These are phyloP conservation scores for Emydomyces testavorans DNA, from an alignment of 2,329 filamentous ascomycete genomes.

Conservation along the genomic window DNA sequence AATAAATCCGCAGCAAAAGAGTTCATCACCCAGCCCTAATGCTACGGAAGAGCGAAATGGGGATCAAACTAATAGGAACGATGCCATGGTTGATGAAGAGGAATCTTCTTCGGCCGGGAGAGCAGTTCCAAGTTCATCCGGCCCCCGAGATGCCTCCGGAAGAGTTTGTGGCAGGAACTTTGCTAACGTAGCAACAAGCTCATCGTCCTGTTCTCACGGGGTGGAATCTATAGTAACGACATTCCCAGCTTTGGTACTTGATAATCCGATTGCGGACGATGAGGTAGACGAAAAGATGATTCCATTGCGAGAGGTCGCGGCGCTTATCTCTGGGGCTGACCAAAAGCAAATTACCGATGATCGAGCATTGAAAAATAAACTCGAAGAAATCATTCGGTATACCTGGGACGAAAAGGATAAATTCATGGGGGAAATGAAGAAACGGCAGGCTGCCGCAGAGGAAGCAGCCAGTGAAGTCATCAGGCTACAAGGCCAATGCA, in stretches of 20 bases:
- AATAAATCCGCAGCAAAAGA: no score
- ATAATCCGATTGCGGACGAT: background rate
- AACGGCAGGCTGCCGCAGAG: background rate
- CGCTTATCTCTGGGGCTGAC: background rate
- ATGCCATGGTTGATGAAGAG: no score
- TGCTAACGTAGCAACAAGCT: no score
- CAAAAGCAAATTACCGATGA: slow-evolving; percentile 6
- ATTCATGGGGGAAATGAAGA: background rate
- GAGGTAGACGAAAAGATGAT: background rate
- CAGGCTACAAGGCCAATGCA: background rate
- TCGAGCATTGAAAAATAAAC: slow-evolving; percentile 1
- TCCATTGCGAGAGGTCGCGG: background rate
- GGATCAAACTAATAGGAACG: no score
- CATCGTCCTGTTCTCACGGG: no score
- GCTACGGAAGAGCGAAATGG: no score
- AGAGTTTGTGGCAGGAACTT: no score
- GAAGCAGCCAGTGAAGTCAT: background rate
- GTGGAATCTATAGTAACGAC: no score
- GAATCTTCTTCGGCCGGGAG: no score
- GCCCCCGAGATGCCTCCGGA: no score
- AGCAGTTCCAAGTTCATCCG: no score
- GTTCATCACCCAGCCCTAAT: no score
- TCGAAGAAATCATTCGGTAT: slow-evolving; percentile 6
- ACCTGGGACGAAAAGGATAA: background rate
- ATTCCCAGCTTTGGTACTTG: background rate